phyloP scores from a whole-genome alignment of 1,284 basidiomycete genomes.

The Sporisorium sorghi region DNA sequence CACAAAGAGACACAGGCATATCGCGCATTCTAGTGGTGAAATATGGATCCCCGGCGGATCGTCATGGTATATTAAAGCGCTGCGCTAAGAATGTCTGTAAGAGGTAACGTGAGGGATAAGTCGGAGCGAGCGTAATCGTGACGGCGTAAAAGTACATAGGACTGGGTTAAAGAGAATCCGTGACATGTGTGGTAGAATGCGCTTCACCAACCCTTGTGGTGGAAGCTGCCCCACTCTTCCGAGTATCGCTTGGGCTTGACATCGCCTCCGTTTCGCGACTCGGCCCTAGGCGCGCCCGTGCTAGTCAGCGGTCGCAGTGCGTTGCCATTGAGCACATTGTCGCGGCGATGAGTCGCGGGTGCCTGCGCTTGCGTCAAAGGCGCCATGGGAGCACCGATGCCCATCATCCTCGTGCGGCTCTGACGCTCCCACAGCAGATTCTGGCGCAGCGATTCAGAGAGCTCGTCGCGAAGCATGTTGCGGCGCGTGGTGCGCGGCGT shows the following conservation, averaged over 20 bases:
- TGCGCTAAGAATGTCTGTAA: constrained; percentile 1
- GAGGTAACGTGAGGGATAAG: constrained; percentile 18
- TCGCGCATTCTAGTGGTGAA: neutral
- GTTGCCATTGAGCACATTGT: constrained; percentile 57
- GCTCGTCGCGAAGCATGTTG: constrained; percentile 84
- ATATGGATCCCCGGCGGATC: constrained; percentile 22
- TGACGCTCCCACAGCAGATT: constrained; percentile 85
- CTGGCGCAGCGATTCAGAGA: constrained; percentile 83
- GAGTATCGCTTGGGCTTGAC: constrained; percentile 43
- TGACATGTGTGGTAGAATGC: neutral
- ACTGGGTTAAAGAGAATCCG: neutral
- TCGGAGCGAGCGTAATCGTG: constrained; percentile 15
- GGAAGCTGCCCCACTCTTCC: constrained; percentile 63
- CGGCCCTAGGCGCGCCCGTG: constrained; percentile 27
- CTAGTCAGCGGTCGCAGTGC: constrained; percentile 57
- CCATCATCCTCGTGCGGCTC: constrained; percentile 64
- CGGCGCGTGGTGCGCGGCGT: constrained; percentile 86
- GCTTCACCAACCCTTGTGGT: constrained; percentile 63
- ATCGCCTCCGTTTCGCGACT: constrained; percentile 20
- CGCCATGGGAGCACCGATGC: constrained; percentile 54
- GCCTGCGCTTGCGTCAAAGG: constrained; percentile 22
- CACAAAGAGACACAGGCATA: neutral
- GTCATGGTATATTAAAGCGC: constrained; percentile 29
- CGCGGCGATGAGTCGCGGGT: constrained; percentile 19
- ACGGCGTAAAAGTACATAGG: constrained; percentile 34